Evolutionary conservation across 202 grass and related monocot genomes (phyloP).

Genomic region (Zoysia matrella): DNA sequence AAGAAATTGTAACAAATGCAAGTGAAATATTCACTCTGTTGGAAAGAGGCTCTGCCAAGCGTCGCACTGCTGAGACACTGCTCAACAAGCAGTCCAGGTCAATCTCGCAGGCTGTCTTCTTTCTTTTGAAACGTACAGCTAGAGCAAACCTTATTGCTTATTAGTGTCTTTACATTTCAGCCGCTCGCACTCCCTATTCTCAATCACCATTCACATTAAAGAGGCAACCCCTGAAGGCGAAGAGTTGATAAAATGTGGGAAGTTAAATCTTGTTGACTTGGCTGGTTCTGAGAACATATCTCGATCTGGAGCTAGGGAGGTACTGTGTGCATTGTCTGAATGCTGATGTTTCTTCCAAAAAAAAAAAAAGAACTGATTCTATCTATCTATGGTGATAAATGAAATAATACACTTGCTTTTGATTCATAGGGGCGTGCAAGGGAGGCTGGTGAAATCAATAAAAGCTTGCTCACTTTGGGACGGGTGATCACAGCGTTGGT

Average conservation of each 20-base stretch:
- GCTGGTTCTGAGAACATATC: slow-evolving; percentile 98
- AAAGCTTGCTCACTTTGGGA: slow-evolving; percentile 38
- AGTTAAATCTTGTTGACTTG: slow-evolving; percentile 92
- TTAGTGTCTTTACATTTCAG: slow-evolving; percentile 55
- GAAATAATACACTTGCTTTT: slow-evolving; percentile 27
- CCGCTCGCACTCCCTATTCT: slow-evolving; percentile 96
- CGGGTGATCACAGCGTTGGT: slow-evolving; percentile 95
- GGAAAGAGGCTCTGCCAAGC: slow-evolving; percentile 96
- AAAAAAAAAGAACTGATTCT: not conserved
- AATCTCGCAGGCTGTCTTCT: not conserved
- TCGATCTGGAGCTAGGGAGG: slow-evolving; percentile 95
- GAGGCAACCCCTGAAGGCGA: slow-evolving; percentile 99
- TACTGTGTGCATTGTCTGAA: slow-evolving; percentile 42
- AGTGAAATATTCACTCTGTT: slow-evolving; percentile 92
- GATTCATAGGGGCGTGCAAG: slow-evolving; percentile 83
- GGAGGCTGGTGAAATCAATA: slow-evolving; percentile 98
- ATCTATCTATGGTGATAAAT: not conserved
- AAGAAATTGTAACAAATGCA: slow-evolving; percentile 91
- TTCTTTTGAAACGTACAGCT: slow-evolving; percentile 7
- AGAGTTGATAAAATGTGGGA: slow-evolving; percentile 98
- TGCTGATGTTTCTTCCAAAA: not conserved
- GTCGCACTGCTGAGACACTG: slow-evolving; percentile 90
- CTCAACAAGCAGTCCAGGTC: slow-evolving; percentile 99
- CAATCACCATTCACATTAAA: slow-evolving; percentile 99
- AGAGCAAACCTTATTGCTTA: slow-evolving; percentile 13